Conservation (phyloP, 2,329 filamentous ascomycete genomes). For the Diaporthe vaccinii region DNA sequence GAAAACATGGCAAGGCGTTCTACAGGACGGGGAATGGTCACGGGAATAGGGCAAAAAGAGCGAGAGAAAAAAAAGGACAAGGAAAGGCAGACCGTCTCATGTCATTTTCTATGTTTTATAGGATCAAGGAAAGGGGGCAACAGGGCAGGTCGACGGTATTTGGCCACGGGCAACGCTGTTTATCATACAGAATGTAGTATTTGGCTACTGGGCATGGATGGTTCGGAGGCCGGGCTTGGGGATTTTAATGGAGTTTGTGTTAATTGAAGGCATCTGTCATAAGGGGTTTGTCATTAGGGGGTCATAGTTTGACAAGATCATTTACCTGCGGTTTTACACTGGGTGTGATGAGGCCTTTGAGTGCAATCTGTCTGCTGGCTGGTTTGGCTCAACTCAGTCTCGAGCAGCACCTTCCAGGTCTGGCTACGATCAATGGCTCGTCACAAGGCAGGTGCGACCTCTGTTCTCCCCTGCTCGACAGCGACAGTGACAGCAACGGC, state of each 20-base stretch:
- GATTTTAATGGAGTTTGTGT: slow-evolving; percentile 25
- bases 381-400: neutral
- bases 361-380: neutral
- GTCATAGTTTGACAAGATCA: neutral
- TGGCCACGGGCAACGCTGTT: slow-evolving; percentile 17
- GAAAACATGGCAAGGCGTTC: slow-evolving; percentile 32
- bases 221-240: neutral
- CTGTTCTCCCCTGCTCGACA: neutral
- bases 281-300: neutral
- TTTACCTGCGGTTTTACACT: neutral
- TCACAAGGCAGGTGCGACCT: neutral
- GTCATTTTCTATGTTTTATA: slow-evolving; percentile 18
- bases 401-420: neutral
- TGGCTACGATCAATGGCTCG: neutral
- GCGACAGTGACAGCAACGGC: neutral
- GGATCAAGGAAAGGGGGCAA: neutral
- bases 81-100: neutral
- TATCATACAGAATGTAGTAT: slow-evolving; percentile 5
- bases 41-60: neutral
- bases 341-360: neutral
- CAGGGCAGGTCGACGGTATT: neutral
- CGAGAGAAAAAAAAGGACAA: neutral
- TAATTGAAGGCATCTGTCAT: slow-evolving; percentile 1
- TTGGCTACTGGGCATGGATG: slow-evolving; percentile 14
- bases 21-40: slow-evolving; percentile 6